Conservation (phyloP, 2,329 filamentous ascomycete species). For the Cercospora citrullina region DNA sequence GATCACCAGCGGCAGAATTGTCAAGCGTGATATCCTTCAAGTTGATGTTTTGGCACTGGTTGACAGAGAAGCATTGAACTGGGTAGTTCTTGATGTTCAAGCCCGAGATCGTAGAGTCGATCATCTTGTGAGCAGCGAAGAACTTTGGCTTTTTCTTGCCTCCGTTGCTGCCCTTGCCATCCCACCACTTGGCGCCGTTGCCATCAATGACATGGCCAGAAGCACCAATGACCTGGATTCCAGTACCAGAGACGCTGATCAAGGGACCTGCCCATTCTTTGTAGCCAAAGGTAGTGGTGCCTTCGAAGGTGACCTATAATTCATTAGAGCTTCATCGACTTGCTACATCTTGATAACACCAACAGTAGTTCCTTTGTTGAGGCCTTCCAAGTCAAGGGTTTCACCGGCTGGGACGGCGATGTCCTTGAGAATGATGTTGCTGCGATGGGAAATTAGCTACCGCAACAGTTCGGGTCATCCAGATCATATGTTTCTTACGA, state of each 20-base stretch:
- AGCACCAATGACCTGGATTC: slow-evolving; percentile 56
- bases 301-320: slow-evolving; percentile 59
- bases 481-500: slow-evolving; percentile 28
- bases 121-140: slow-evolving; percentile 45
- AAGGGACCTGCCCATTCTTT: slow-evolving; percentile 66
- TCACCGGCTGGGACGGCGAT: slow-evolving; percentile 43
- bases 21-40: slow-evolving; percentile 44
- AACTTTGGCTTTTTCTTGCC: slow-evolving; percentile 45
- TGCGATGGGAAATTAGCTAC: neutral
- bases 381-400: slow-evolving; percentile 45
- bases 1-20: slow-evolving; percentile 44
- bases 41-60: slow-evolving; percentile 37
- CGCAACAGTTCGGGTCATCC: neutral
- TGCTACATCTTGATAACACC: slow-evolving; percentile 40
- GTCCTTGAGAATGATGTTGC: slow-evolving; percentile 42
- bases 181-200: slow-evolving; percentile 47
- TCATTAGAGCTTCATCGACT: slow-evolving; percentile 27
- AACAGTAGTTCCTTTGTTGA: slow-evolving; percentile 46
- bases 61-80: slow-evolving; percentile 44
- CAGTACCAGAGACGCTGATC: slow-evolving; percentile 59
- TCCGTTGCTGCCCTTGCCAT: slow-evolving; percentile 51
- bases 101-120: slow-evolving; percentile 41
- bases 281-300: slow-evolving; percentile 67
- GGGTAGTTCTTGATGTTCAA: slow-evolving; percentile 47
- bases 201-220: slow-evolving; percentile 55